These are phyloP conservation scores for Xylariomycetidae sp. DNA, from an alignment of 2,329 filamentous ascomycete genomes.

Conservation along the genomic window DNA sequence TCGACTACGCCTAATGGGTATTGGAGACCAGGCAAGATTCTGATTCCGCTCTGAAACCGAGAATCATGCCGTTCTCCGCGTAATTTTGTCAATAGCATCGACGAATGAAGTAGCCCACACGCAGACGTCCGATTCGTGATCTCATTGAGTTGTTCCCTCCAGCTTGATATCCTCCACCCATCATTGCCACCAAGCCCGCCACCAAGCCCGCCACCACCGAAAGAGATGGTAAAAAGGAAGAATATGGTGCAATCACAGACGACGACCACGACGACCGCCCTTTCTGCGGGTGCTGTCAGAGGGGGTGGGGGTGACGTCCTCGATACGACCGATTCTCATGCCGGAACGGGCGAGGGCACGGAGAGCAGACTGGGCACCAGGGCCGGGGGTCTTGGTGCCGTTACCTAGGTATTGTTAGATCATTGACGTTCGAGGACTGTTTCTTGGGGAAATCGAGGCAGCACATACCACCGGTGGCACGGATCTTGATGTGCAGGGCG, in stretches of 20 bases:
- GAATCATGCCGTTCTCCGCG: constrained; percentile 65
- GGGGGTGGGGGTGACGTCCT: constrained; percentile 98
- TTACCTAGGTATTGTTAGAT: constrained; percentile 57
- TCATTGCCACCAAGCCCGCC: too few relatives aligned
- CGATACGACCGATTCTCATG: constrained; percentile 99
- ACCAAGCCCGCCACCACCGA: constrained; percentile 24
- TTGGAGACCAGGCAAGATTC: constrained; percentile 29
- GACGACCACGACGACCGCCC: constrained; percentile 99
- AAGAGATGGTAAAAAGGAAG: constrained; percentile 22
- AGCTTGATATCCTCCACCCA: too few relatives aligned
- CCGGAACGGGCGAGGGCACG: constrained; percentile 97
- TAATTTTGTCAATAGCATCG: constrained; percentile 66
- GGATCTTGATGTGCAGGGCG: constrained; percentile 99
- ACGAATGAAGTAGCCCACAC: constrained; percentile 44
- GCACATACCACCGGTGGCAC: constrained; percentile 84
- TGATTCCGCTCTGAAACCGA: constrained; percentile 57
- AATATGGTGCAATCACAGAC: constrained; percentile 69
- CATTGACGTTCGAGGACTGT: constrained; percentile 1
- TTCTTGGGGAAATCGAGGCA: not conserved
- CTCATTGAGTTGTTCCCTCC: constrained; percentile 18
- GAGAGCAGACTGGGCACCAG: constrained; percentile 98
- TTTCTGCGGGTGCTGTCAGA: constrained; percentile 99
- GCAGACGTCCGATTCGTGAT: constrained; percentile 23
- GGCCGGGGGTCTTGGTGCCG: constrained; percentile 99
- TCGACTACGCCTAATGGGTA: constrained; percentile 21